Evolutionary conservation across 2,329 filamentous ascomycete species (phyloP).

Genomic region (Penicillium sp.): DNA sequence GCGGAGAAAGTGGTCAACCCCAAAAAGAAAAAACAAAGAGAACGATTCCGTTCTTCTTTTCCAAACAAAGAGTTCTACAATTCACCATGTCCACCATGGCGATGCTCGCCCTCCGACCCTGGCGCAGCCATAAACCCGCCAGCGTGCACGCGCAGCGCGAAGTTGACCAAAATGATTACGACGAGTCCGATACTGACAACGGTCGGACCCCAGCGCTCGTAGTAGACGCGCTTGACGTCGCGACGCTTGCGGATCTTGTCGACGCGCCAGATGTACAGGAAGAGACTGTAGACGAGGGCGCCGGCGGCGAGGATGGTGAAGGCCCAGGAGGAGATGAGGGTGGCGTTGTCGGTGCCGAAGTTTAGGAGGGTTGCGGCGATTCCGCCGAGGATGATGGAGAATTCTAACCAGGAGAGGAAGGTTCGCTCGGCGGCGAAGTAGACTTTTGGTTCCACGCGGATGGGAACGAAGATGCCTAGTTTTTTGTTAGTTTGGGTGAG

Average conservation of each 20-base stretch:
- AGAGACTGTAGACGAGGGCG: conserved; percentile 78
- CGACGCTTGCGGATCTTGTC: conserved; percentile 77
- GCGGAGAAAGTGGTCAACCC: neutral
- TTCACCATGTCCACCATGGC: conserved; percentile 19
- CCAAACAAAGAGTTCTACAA: conserved; percentile 11
- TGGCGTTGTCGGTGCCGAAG: conserved; percentile 63
- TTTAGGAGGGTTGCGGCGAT: conserved; percentile 83
- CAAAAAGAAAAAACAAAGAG: neutral
- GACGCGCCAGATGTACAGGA: conserved; percentile 85
- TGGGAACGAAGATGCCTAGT: conserved; percentile 87
- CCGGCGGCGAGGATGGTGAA: conserved; percentile 81
- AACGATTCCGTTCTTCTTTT: neutral
- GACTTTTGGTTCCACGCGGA: conserved; percentile 95
- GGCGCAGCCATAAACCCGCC: conserved; percentile 28
- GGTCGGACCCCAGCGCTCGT: conserved; percentile 84
- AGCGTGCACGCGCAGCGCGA: conserved; percentile 71
- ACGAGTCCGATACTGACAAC: conserved; percentile 73
- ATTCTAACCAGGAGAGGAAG: conserved; percentile 96
- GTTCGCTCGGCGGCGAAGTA: conserved; percentile 96
- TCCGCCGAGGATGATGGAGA: conserved; percentile 88
- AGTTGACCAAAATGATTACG: conserved; percentile 73
- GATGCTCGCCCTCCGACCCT: conserved; percentile 9
- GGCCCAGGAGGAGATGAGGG: conserved; percentile 68
- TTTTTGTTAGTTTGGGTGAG: conserved; percentile 43
- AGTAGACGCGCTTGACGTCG: conserved; percentile 74